Base-by-base conservation (phyloP, 2,329 filamentous ascomycete species). In the Fusarium poae region DNA sequence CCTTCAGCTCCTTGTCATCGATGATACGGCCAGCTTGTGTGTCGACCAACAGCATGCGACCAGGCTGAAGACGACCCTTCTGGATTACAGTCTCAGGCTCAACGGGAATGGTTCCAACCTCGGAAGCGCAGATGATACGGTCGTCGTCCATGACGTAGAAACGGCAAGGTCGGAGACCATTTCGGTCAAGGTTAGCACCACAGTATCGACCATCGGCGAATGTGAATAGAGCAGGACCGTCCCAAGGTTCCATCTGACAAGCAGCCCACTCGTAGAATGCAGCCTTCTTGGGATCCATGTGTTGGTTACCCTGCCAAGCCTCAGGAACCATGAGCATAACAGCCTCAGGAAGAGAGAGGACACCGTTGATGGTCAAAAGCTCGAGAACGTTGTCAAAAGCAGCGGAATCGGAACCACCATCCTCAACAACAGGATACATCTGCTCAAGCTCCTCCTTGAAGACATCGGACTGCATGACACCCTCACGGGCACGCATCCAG, bases 251-350 rank as follows among this genome's bases (percentile, higher is more conserved):
- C 95, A 98, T 98, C 85, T 97, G 92, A 80, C 95, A 98, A 71
- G 94, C 94, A 75, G 95, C 95, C 94, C 95, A 98, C 80, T 98
- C 94, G 82, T 98, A 98, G 82, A 97, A 98, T 52, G 95, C 95
- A 62, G 94, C 92, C 83, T 98, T 98, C 76, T 93, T 92, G 58
- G 94, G 93, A 75, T 97, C 94, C 91, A 98, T 97, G 63, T 89
- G 85, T 37, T 89, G 84, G 80, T 97, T 97, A 65, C 94, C 95
- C 81, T 98, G 94, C 95, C 95, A 98, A 64, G 95, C 95, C 82
- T 98, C 95, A 23, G 95, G 95, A 50, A 98, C 93, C 94, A 98
- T 97, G 74, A 98, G 87, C 95, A 98, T 98, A 73, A 98, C 92
- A 51, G 95, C 95, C 81, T 98, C 95, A 18, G 95, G 95, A 5